Conservation (phyloP, 179 eudicot genomes). For the Vitellaria paradoxa region DNA sequence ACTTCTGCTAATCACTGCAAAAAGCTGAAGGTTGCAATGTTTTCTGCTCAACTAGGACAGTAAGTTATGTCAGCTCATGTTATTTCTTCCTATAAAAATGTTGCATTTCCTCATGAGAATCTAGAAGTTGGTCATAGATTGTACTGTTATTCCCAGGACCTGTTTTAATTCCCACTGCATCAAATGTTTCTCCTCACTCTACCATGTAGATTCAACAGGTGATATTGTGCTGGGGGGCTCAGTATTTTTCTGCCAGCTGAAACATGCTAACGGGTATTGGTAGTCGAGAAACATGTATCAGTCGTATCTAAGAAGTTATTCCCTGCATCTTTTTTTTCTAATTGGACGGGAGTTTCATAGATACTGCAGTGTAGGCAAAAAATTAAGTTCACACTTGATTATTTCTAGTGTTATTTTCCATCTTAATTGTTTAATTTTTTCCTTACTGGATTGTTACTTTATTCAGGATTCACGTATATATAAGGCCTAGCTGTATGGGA, state of each 20-base stretch:
- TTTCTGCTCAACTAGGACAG: conserved; percentile 43
- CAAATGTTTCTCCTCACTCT: not conserved
- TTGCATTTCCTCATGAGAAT: not conserved
- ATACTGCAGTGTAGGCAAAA: no score
- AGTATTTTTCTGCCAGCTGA: not conserved
- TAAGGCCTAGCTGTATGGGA: no score
- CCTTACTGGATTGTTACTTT: no score
- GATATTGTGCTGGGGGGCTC: not conserved
- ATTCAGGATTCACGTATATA: no score
- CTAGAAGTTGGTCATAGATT: not conserved
- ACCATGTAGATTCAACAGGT: not conserved
- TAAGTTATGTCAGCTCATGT: conserved; percentile 22
- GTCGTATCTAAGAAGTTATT: no score
- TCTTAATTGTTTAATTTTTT: no score
- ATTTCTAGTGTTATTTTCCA: no score
- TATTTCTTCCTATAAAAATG: not conserved
- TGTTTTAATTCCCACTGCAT: no score
- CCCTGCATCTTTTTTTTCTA: no score
- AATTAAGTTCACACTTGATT: no score
- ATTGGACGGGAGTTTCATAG: no score
- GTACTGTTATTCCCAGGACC: no score
- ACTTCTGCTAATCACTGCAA: conserved; percentile 53
- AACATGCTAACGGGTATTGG: not conserved
- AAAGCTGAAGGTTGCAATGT: conserved; percentile 54
- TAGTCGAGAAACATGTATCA: not conserved